Evolutionary conservation across 768 basidiomycete genomes (phyloP), one percentile per base, ranked within the genome.

Genomic region (Cantharellus anzutake): DNA sequence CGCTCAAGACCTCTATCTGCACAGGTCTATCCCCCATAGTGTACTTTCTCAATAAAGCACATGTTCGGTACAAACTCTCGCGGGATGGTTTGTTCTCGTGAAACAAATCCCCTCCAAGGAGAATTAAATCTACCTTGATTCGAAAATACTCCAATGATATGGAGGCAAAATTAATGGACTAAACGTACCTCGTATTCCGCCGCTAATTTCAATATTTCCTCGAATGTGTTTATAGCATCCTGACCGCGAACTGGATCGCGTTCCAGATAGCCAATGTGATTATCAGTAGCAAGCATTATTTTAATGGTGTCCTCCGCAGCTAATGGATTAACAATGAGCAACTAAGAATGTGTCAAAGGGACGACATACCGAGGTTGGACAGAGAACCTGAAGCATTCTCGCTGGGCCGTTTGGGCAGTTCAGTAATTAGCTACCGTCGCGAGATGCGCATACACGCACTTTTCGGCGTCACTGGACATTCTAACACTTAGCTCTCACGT

Each of bases 1-100:
- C 89, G 66, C 91, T 94, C 65, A 97, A 68, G 35, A 99, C 77
- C 69, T 98, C 90, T 29, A 99, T 70, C 69, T 86, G 78, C n/a
- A 99, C 77, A 0, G 94, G 89, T 65, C 81, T 84, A 68, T 94
- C 83, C 3, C 86, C 86, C 59, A 98, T 66, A 0, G 90, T 90
- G 70, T 86, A 89, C 71, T 99, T 89, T 57, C 96, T 80, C 60
- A 99, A 71, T 11, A 97, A 75, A 1, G 89, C 88, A 66, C 89
- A 87, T 1, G 84, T 85, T 68, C 87, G 82, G 71, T 93, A 94
- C 39, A 98, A 70, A 63, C 86, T 86, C 58, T 90, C 88, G 63
- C 94, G 74, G 38, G 88, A 88, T 0, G 96, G 96, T 62, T 91
- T 81, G 70, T 98, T 99, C 67, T 99, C 96, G 69, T 99, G 96